Evolutionary conservation across 2,329 filamentous ascomycete genomes (phyloP).

Genomic region (Magnaporthales sp.): DNA sequence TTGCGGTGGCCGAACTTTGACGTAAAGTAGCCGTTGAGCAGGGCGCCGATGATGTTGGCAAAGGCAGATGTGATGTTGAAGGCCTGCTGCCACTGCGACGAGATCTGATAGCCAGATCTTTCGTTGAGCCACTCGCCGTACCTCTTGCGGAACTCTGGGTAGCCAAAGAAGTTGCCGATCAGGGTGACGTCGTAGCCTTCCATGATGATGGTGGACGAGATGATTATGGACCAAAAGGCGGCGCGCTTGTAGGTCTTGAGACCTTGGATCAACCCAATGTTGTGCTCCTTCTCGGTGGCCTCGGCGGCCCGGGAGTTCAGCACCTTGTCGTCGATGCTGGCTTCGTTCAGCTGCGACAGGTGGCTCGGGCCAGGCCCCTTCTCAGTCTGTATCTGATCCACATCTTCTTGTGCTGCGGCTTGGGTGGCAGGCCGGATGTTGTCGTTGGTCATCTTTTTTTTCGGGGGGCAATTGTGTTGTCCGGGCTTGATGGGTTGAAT

Average conservation of each 20-base stretch:
- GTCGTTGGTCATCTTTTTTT: background rate
- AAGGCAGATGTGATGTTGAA: constrained; percentile 28
- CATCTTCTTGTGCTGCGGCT: background rate
- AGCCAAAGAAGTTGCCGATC: constrained; percentile 36
- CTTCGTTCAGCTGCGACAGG: constrained; percentile 19
- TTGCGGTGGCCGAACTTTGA: constrained; percentile 32
- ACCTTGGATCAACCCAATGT: constrained; percentile 22
- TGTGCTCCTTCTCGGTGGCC: constrained; percentile 27
- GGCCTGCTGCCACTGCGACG: constrained; percentile 41
- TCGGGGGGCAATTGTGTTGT: background rate
- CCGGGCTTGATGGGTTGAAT: background rate
- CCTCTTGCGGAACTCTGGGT: constrained; percentile 27
- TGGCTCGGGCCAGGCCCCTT: constrained; percentile 17
- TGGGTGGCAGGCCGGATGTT: background rate
- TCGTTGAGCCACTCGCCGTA: constrained; percentile 28
- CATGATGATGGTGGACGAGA: constrained; percentile 30
- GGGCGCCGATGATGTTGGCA: constrained; percentile 26
- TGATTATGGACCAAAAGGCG: constrained; percentile 27
- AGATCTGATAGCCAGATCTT: constrained; percentile 34
- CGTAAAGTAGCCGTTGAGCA: constrained; percentile 33
- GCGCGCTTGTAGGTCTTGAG: constrained; percentile 30
- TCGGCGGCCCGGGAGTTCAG: constrained; percentile 27
- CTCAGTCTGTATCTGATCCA: constrained; percentile 4
- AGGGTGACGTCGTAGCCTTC: constrained; percentile 41
- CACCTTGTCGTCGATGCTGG: constrained; percentile 25